Evolutionary conservation across 1,284 basidiomycete species (phyloP).

Genomic region (Boletus chippewaensis): DNA sequence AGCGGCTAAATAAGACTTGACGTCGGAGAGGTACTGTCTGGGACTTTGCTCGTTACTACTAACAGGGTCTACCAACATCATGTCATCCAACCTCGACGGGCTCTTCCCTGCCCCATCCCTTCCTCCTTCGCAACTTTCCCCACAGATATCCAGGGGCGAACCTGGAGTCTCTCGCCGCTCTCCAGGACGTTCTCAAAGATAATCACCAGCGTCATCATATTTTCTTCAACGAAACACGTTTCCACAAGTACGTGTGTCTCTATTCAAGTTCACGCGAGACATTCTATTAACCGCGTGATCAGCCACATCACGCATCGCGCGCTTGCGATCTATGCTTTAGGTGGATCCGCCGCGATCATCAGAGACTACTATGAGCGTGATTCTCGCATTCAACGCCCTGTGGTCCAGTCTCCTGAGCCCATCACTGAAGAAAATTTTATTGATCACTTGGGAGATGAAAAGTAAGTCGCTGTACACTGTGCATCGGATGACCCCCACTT

Average conservation of each 20-base stretch:
- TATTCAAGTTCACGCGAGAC: not conserved
- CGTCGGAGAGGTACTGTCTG: no score
- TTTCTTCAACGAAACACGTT: slow-evolving; percentile 22
- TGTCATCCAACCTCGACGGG: slow-evolving; percentile 16
- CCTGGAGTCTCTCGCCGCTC: slow-evolving; percentile 17
- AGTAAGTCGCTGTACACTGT: slow-evolving; percentile 23
- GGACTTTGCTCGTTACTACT: not conserved
- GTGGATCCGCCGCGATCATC: slow-evolving; percentile 33
- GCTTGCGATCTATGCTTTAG: slow-evolving; percentile 39
- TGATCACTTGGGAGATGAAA: slow-evolving; percentile 38
- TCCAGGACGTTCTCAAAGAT: slow-evolving; percentile 26
- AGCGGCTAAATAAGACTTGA: no score
- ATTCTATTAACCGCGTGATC: not conserved
- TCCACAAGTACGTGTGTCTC: slow-evolving; percentile 23
- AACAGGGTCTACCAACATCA: no score
- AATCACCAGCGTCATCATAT: slow-evolving; percentile 27
- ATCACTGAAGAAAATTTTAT: slow-evolving; percentile 39
- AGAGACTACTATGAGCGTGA: slow-evolving; percentile 36
- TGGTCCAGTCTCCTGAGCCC: slow-evolving; percentile 34
- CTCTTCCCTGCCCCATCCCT: slow-evolving; percentile 24
- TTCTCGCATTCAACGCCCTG: slow-evolving; percentile 27
- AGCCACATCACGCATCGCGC: slow-evolving; percentile 43
- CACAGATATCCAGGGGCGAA: slow-evolving; percentile 26
- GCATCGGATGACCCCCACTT: not conserved
- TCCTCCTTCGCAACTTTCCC: slow-evolving; percentile 24